A percentile compares a stretch with the other conserved stretches of the same genome.
These are phyloP conservation scores for Exophiala xenobiotica DNA, from an alignment of 2,329 filamentous ascomycete genomes.

Conservation along the genomic window DNA sequence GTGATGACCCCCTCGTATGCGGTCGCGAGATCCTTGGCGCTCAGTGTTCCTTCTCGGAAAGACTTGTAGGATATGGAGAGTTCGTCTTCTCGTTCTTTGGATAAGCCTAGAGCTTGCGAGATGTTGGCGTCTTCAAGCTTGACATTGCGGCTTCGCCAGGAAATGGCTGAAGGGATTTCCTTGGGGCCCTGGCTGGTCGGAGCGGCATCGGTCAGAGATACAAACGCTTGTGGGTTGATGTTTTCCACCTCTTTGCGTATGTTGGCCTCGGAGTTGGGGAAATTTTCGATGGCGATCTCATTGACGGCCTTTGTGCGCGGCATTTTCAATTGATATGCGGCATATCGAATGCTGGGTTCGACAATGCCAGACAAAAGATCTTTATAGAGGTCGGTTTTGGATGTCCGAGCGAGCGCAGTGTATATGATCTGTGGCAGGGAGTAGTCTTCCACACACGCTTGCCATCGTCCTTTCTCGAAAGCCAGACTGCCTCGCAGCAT, in stretches of 20 bases:
- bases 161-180: constrained; percentile 69
- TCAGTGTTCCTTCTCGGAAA: constrained; percentile 32
- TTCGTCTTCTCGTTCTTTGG: constrained; percentile 56
- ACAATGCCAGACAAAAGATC: constrained; percentile 82
- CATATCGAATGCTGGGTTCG: constrained; percentile 91
- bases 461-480: constrained; percentile 89
- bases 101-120: constrained; percentile 74
- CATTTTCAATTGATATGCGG: constrained; percentile 86
- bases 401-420: constrained; percentile 65
- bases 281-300: constrained; percentile 74
- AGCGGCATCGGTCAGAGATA: constrained; percentile 50
- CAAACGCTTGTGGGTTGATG: constrained; percentile 65
- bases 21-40: constrained; percentile 69
- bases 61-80: constrained; percentile 38
- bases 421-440: constrained; percentile 80
- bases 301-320: constrained; percentile 80
- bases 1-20: constrained; percentile 90
- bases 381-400: constrained; percentile 75
- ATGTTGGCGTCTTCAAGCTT: constrained; percentile 91
- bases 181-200: constrained; percentile 47
- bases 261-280: constrained; percentile 59
- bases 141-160: constrained; percentile 82
- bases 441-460: constrained; percentile 71
- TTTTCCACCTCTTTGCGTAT: constrained; percentile 68
- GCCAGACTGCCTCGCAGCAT: constrained; percentile 73